phyloP scores from a whole-genome alignment of 139 green algal genomes.

The Marvania coccoides region DNA sequence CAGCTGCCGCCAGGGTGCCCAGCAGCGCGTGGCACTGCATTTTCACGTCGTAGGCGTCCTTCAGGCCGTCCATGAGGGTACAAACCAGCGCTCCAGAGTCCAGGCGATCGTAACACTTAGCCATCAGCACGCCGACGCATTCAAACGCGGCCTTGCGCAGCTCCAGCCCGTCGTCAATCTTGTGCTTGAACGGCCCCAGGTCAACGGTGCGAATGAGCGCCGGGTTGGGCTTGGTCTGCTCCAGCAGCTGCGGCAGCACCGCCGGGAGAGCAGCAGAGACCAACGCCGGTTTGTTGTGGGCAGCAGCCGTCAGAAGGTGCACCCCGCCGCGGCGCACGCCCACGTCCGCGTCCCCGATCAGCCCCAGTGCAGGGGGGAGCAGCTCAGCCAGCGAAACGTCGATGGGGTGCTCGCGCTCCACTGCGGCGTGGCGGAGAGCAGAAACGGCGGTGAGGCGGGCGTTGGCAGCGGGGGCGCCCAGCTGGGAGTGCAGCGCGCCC shows the following conservation, averaged over 20 bases:
- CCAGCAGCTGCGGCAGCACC: conserved; percentile 77
- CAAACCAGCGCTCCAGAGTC: conserved; percentile 35
- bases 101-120: conserved; percentile 35
- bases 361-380: conserved; percentile 51
- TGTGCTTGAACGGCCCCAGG: conserved; percentile 90
- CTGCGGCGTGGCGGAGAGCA: conserved; percentile 56
- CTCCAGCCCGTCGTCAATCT: conserved; percentile 95
- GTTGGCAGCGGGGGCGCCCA: conserved; percentile 4
- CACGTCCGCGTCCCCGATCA: conserved; percentile 21
- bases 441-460: conserved; percentile 46
- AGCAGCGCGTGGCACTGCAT: conserved; percentile 74
- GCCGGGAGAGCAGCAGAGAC: conserved; percentile 45
- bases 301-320: conserved; percentile 55
- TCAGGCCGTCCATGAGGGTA: conserved; percentile 33
- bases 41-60: conserved; percentile 87
- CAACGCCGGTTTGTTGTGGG: conserved; percentile 61
- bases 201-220: conserved; percentile 76
- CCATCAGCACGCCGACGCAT: conserved; percentile 85
- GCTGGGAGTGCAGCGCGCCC: conserved; percentile 26
- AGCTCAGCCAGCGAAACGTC: conserved; percentile 47
- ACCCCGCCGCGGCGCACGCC: conserved; percentile 78
- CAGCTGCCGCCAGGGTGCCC: conserved; percentile 56
- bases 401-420: conserved; percentile 60
- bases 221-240: conserved; percentile 67
- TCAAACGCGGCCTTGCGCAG: conserved; percentile 88